Evolutionary conservation across 306 rosid genomes (phyloP), one percentile per base, ranked within the genome.

Genomic region (Leucaena leucocephala): DNA sequence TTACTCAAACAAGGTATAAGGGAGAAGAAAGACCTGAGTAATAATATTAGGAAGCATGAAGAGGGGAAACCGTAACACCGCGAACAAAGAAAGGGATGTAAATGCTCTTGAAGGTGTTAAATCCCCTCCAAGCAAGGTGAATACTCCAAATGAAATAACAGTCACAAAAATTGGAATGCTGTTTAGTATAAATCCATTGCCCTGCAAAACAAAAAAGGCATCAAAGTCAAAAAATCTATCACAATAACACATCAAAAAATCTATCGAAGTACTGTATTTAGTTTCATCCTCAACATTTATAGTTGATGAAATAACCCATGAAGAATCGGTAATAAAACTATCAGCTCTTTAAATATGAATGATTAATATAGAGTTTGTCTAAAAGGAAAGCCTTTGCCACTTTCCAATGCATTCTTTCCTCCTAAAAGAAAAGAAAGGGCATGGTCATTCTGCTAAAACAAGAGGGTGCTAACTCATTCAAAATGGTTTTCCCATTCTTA

Each of bases 21-120:
- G 74, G 48, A 66, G 75, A 38, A 33, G 45, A 72, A 58, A 75
- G 82, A 95, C 98, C 98, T 92, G 98, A 64, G 98, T 95, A 80
- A 95, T 95, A 44, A 89, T 91, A 85, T 95, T 92, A 42, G 98
- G 98, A 84, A 95, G 98, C 97, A 95, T 87, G 89, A 91, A 95
- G 55, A 95, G 95, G 70, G 98, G 98, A 86, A 92, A 95, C 50
- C 98, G 98, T 69, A 95, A 94, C 87, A 95, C 98, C 49, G 98
- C 82, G 86, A 92, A 95, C 84, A 95, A 90, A 76, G 99, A 93
- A 76, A 95, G 91, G 8, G 99, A 93, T 44, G 99, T 95, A 82
- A 95, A 95, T 69, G 99, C 99, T 86, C 94, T 89, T 7, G 99
- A 87, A 71, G 99, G 98, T 77, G 99, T 95, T 82, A 95, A 82